Percentiles rank a stretch among this genome's conserved stretches.
Evolutionary conservation across 176 grass and related monocot genomes (phyloP).

Genomic region (Musa acuminata): DNA sequence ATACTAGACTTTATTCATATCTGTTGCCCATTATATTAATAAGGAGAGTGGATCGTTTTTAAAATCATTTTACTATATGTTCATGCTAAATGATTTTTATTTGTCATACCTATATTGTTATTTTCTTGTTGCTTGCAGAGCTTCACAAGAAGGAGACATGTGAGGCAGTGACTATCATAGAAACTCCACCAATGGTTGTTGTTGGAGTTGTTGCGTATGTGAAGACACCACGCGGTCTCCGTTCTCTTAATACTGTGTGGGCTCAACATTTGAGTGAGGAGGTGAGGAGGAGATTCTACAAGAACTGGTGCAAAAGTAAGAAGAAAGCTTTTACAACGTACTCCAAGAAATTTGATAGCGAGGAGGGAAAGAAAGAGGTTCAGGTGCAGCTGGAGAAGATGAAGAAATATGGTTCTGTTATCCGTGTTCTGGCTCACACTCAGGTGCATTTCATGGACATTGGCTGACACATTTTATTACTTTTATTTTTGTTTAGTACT

Average conservation of each 20-base stretch:
- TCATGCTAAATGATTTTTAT: neutral
- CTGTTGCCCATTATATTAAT: neutral
- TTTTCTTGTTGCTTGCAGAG: slow-evolving; percentile 30
- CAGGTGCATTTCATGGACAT: slow-evolving; percentile 33
- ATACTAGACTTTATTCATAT: too few species aligned
- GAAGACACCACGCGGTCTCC: slow-evolving; percentile 81
- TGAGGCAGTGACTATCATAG: slow-evolving; percentile 81
- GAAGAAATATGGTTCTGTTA: slow-evolving; percentile 82
- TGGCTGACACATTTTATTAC: neutral
- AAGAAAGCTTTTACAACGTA: slow-evolving; percentile 91
- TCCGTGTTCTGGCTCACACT: slow-evolving; percentile 76
- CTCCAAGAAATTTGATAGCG: slow-evolving; percentile 66
- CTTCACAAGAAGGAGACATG: slow-evolving; percentile 97
- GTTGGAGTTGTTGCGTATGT: slow-evolving; percentile 85
- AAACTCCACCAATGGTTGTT: slow-evolving; percentile 71
- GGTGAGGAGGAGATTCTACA: slow-evolving; percentile 80
- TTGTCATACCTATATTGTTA: neutral
- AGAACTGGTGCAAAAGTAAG: slow-evolving; percentile 98
- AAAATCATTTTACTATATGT: neutral
- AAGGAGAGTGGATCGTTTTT: neutral
- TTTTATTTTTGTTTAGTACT: neutral
- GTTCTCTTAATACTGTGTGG: slow-evolving; percentile 81
- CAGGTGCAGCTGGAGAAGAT: slow-evolving; percentile 77
- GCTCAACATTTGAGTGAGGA: slow-evolving; percentile 96
- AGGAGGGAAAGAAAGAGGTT: slow-evolving; percentile 82